A percentile compares a stretch with the other conserved stretches of the same genome.
These are phyloP conservation scores for Hyphopichia wangnamkhiaoensis DNA, from an alignment of 1,139 yeast genomes.

Conservation along the genomic window DNA sequence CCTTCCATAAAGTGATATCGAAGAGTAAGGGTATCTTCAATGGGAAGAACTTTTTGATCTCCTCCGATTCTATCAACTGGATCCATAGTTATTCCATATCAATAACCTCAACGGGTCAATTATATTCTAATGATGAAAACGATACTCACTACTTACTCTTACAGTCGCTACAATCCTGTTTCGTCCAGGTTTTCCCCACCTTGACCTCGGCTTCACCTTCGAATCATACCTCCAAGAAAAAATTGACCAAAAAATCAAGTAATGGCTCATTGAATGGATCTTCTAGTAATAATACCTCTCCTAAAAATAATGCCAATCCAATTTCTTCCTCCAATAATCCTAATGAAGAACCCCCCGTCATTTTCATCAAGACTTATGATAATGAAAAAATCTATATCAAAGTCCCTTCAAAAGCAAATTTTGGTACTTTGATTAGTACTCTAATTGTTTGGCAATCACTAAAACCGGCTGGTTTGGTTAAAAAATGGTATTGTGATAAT, in stretches of 20 bases:
- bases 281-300: background rate
- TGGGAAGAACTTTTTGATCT: slow-evolving; percentile 36
- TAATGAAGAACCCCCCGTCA: slow-evolving; percentile 40
- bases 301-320: background rate
- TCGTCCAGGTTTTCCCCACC: slow-evolving; percentile 38
- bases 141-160: slow-evolving; percentile 36
- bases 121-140: slow-evolving; percentile 36
- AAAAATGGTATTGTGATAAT: slow-evolving; percentile 55
- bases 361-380: slow-evolving; percentile 48
- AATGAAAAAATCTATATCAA: slow-evolving; percentile 50
- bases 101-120: slow-evolving; percentile 39
- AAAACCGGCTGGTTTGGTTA: slow-evolving; percentile 56
- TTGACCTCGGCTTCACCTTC: slow-evolving; percentile 12
- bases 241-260: slow-evolving; percentile 9
- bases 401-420: slow-evolving; percentile 43
- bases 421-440: slow-evolving; percentile 50
- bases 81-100: slow-evolving; percentile 31
- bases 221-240: slow-evolving; percentile 9
- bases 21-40: slow-evolving; percentile 40
- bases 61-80: slow-evolving; percentile 44
- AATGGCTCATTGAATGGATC: slow-evolving; percentile 3
- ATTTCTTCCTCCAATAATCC: slow-evolving; percentile 1
- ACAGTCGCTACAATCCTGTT: slow-evolving; percentile 43
- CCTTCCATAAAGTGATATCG: slow-evolving; percentile 32
- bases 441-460: slow-evolving; percentile 67